Base-by-base conservation (phyloP, 1,139 yeast genomes). In the Candida freyschussii region DNA sequence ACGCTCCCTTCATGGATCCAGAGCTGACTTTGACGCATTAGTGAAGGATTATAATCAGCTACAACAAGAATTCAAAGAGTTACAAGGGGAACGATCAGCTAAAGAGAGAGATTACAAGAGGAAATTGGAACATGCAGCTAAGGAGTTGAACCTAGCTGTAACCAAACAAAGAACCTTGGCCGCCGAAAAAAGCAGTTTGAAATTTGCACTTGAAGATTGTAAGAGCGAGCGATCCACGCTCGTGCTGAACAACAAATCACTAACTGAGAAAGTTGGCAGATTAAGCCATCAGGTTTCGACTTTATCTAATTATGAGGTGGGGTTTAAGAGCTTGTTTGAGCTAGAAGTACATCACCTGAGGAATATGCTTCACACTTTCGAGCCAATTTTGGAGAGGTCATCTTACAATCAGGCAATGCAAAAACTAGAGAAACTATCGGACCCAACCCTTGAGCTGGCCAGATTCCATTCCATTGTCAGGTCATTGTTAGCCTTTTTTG, bases 331-430 rank as follows among this genome's bases (percentile, higher is more conserved):
- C 24, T 39, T 69, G 19, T 52, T 67, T 17, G 60, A 26, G 52
- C 56, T 33, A 69, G 72, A 47, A 50, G 60, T 38, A 39, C 53
- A 37, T 54, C 70, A 52, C 66, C 65, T 54, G 58, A 66, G 40
- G 60, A 65, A 53, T 47, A 67, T 42, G 47, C 45, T 77, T 29
- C 59, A 62, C 21, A 65, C 74, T 1, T 68, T 78, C 39, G 67
- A 70, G 29, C 69, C 70, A 42, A 66, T 78, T 7, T 67, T 81
- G 4, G 85, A 79, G 40, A 75, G 72, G 39, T 50, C 63, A 4
- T 78, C 85, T 0, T 64, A 78, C 22, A 59, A 60, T 16, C 82
- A 75, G 39, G 81, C 84, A 2, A 65, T 65, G 12, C 61, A 60
- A 20, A 76, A 75, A 43, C 57, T 76, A 18, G 66, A 67, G 6